These are phyloP conservation scores for Linnemannia hyalina DNA, from an alignment of 192 early-diverging fungal species.

Conservation along the genomic window DNA sequence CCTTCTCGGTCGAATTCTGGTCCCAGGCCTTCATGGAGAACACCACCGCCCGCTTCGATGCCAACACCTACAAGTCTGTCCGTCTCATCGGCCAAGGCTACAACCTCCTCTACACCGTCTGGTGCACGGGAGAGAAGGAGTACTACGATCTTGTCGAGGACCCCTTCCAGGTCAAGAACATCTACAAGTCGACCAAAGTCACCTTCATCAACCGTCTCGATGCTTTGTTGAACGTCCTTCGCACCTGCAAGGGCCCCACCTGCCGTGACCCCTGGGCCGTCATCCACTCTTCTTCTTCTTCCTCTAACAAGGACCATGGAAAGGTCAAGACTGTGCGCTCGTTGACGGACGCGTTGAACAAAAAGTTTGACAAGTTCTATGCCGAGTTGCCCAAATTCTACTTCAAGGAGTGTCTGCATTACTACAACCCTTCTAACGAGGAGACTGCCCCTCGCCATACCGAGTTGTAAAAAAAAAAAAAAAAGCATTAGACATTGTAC, in stretches of 20 bases:
- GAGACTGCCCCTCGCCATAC: slow-evolving; percentile 15
- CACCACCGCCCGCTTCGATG: slow-evolving; percentile 13
- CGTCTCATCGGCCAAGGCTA: slow-evolving; percentile 63
- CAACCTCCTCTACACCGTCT: slow-evolving; percentile 67
- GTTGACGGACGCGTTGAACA: slow-evolving; percentile 61
- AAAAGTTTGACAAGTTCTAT: slow-evolving; percentile 66
- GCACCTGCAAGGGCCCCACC: slow-evolving; percentile 63
- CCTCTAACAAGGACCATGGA: neutral
- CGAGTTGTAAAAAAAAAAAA: slow-evolving; percentile 24
- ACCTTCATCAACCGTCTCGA: slow-evolving; percentile 68
- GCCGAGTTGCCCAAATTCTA: slow-evolving; percentile 56
- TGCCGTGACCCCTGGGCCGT: slow-evolving; percentile 72
- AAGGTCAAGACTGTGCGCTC: slow-evolving; percentile 30
- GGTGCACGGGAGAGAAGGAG: slow-evolving; percentile 71
- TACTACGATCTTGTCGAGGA: slow-evolving; percentile 68
- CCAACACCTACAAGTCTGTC: slow-evolving; percentile 68
- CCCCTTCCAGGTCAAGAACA: slow-evolving; percentile 70
- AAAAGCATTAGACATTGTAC: neutral
- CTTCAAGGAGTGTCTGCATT: slow-evolving; percentile 54
- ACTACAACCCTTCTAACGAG: slow-evolving; percentile 55
- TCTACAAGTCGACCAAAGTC: slow-evolving; percentile 53
- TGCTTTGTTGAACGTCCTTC: slow-evolving; percentile 64
- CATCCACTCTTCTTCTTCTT: slow-evolving; percentile 45
- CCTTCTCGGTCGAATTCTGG: slow-evolving; percentile 69
- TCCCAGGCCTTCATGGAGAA: slow-evolving; percentile 39